Evolutionary conservation across 75 land plant genomes (phyloP), one percentile per base, ranked within the genome.

Genomic region (Pinus taeda): DNA sequence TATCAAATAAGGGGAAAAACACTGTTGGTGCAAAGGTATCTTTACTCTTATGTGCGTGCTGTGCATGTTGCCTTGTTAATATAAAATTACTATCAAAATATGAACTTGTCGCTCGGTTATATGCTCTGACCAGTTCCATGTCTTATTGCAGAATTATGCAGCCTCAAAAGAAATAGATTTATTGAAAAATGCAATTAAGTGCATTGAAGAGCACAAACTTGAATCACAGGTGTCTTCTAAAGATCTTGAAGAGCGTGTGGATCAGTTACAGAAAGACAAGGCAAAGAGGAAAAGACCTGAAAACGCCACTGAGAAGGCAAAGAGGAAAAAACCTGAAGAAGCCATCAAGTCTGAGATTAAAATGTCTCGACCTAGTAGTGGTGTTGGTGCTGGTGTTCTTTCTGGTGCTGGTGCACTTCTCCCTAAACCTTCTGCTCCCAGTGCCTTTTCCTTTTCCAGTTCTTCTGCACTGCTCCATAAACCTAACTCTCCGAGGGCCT

Each of bases 201-300:
- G 22, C 37, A 82, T 89, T 49, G 81, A 87, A 77, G 91, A 87
- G 12, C 74, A 87, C 65, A 82, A 85, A 3, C 85, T 91, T 45
- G 84, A 77, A 24, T 77, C 83, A 58, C 80, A 85, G 71, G 87
- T 76, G 59, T 75, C 91, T 14, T 9, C 12, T 9, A 81, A 83
- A 17, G 21, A 11, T n/a, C 21, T 64, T 39, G 6, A 39, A 39
- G 6, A 77, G 71, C 79, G 81, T 15, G 62, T 89, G 13, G 80
- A 66, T 57, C 61, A 81, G 64, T 74, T 91, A n/a, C 89, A 89
- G 42, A 39, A 4, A 67, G 17, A 42, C 9, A 39, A n/a, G 36
- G 42, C 71, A 36, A n/a, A 67, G 8, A 67, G 71, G 71, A 39
- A 39, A 39, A 39, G 42, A 58, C 70, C 79, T 76, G 42, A 4